These are phyloP conservation scores for Sclerotinia minor DNA, from an alignment of 2,329 filamentous ascomycete species.

Conservation along the genomic window DNA sequence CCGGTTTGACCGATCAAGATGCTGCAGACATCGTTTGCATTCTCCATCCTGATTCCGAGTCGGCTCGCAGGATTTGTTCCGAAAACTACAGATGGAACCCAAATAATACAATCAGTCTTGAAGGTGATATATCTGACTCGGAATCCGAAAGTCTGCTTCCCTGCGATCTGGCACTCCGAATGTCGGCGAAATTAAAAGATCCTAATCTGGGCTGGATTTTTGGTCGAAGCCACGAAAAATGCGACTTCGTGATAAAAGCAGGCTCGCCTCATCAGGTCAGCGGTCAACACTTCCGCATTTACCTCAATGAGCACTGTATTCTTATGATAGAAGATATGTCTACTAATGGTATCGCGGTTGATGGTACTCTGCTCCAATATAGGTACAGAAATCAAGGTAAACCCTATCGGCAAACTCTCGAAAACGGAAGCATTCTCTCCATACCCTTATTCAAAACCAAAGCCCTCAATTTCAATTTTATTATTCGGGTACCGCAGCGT, in stretches of 20 bases:
- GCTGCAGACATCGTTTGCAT: constrained; percentile 87
- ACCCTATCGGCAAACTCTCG: constrained; percentile 41
- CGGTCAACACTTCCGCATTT: constrained; percentile 95
- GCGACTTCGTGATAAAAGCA: constrained; percentile 71
- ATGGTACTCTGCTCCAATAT: constrained; percentile 64
- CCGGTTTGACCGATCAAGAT: constrained; percentile 78
- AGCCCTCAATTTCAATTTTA: constrained; percentile 69
- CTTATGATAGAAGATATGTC: constrained; percentile 93
- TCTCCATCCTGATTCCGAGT: constrained; percentile 73
- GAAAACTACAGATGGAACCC: constrained; percentile 53
- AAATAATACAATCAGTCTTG: constrained; percentile 60
- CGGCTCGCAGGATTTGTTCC: constrained; percentile 65
- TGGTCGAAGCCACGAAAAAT: constrained; percentile 70
- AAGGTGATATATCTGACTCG: constrained; percentile 42
- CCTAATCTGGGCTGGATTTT: constrained; percentile 77
- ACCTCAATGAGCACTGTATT: constrained; percentile 78
- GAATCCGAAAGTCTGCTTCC: constrained; percentile 32
- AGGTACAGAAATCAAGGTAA: constrained; percentile 49
- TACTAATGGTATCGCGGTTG: constrained; percentile 92
- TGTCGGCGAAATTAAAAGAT: constrained; percentile 72
- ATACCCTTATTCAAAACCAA: constrained; percentile 40
- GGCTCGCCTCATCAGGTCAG: constrained; percentile 72
- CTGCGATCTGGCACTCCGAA: constrained; percentile 72
- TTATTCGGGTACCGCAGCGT: constrained; percentile 79
- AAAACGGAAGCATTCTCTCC: constrained; percentile 40